phyloP scores from a whole-genome alignment of 345 rosid genomes.

The Brassica carinata region DNA sequence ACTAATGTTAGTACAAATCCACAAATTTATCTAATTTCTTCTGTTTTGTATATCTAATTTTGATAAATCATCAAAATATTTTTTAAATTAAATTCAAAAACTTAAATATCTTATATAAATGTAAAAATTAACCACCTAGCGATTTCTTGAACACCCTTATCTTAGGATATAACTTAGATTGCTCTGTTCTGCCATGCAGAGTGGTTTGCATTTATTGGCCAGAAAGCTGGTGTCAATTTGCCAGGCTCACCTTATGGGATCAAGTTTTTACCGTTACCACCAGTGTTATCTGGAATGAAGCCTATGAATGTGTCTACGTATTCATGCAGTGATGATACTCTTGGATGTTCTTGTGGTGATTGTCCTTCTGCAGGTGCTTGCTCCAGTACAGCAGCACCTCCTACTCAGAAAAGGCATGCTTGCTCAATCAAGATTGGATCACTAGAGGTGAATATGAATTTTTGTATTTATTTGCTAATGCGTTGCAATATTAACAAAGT shows the following conservation, averaged over 20 bases:
- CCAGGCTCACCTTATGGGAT: slow-evolving; percentile 96
- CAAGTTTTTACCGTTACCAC: slow-evolving; percentile 55
- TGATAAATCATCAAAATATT: too few relatives aligned
- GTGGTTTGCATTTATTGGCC: slow-evolving; percentile 92
- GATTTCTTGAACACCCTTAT: too few relatives aligned
- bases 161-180: background rate
- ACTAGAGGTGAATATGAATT: slow-evolving; percentile 55
- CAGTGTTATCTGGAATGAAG: slow-evolving; percentile 74
- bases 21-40: too few relatives aligned
- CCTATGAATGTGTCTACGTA: slow-evolving; percentile 88
- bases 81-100: too few relatives aligned
- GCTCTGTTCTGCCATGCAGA: slow-evolving; percentile 50
- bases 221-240: slow-evolving; percentile 50
- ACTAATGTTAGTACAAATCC: too few relatives aligned
- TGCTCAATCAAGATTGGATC: slow-evolving; percentile 82
- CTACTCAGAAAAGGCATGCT: slow-evolving; percentile 48
- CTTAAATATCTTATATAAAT: too few relatives aligned
- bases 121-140: too few relatives aligned
- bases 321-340: slow-evolving; percentile 76
- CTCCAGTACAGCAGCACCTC: slow-evolving; percentile 57
- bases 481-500: background rate
- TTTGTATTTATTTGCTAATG: background rate
- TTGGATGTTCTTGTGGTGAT: slow-evolving; percentile 99
- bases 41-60: too few relatives aligned
- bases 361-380: slow-evolving; percentile 80